phyloP scores from a whole-genome alignment of 306 rosid genomes.

The Pyrus communis region DNA sequence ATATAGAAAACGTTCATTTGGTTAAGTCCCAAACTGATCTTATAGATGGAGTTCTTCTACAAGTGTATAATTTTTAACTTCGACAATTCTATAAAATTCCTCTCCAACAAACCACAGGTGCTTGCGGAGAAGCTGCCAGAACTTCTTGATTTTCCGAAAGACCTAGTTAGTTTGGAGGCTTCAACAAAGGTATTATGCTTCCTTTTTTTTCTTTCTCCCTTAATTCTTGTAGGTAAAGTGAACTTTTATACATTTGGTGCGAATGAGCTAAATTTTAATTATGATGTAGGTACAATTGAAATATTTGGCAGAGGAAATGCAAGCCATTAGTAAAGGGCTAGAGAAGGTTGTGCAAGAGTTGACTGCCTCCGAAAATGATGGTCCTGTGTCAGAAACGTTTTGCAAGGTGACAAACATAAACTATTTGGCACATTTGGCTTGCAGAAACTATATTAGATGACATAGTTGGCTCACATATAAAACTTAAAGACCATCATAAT shows the following conservation, averaged over 20 bases:
- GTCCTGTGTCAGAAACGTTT: slow-evolving; percentile 62
- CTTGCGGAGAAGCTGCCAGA: slow-evolving; percentile 87
- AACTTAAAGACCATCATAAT: not conserved
- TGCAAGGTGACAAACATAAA: slow-evolving; percentile 50
- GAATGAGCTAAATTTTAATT: slow-evolving; percentile 12
- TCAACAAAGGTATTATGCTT: slow-evolving; percentile 61
- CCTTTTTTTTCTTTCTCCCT: not conserved
- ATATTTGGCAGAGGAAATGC: slow-evolving; percentile 98
- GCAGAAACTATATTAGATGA: not conserved
- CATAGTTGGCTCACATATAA: not conserved
- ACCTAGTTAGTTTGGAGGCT: slow-evolving; percentile 65
- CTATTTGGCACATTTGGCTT: not conserved
- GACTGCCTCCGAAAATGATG: slow-evolving; percentile 83
- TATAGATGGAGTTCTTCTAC: not conserved
- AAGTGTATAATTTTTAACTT: not conserved
- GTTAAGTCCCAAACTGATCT: not conserved
- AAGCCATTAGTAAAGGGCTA: slow-evolving; percentile 86
- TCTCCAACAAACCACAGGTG: slow-evolving; percentile 45
- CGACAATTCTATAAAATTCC: not conserved
- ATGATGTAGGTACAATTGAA: slow-evolving; percentile 78
- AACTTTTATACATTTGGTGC: slow-evolving; percentile 3
- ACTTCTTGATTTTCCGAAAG: slow-evolving; percentile 77
- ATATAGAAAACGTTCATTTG: not conserved
- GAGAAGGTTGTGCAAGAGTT: slow-evolving; percentile 93
- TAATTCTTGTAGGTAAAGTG: not conserved